Conservation (phyloP, 1,139 yeast species). For the Ashbya aceris region DNA sequence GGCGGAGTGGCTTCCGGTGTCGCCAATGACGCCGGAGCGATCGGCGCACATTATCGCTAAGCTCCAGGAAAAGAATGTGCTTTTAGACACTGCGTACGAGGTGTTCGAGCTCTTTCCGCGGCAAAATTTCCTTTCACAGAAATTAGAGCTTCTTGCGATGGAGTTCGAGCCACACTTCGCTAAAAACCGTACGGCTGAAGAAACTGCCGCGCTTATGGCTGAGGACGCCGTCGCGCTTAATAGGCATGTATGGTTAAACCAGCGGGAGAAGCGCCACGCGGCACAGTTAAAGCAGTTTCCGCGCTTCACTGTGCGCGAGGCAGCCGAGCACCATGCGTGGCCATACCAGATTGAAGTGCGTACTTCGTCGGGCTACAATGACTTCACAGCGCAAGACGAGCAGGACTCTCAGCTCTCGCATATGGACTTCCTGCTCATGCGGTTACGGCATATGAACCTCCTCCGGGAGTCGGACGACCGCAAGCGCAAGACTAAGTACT, state of each 20-base stretch:
- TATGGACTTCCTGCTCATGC: conserved; percentile 7
- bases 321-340: neutral
- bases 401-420: conserved; percentile 3
- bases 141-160: conserved; percentile 8
- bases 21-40: conserved; percentile 8
- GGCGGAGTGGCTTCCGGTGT: conserved; percentile 8
- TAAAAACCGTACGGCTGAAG: neutral
- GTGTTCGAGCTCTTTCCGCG: conserved; percentile 8
- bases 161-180: conserved; percentile 6
- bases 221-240: conserved; percentile 6
- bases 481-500: conserved; percentile 10
- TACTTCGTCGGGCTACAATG: conserved; percentile 11
- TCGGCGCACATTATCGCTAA: conserved; percentile 2
- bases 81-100: conserved; percentile 3
- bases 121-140: conserved; percentile 4
- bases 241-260: conserved; percentile 8
- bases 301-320: conserved; percentile 7
- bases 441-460: conserved; percentile 8
- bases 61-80: conserved; percentile 4
- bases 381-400: conserved; percentile 5
- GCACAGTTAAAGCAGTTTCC: conserved; percentile 9
- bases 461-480: conserved; percentile 12
- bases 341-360: conserved; percentile 9
- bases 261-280: conserved; percentile 4
- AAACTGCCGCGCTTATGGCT: conserved; percentile 2